Evolutionary conservation across 225 moss, liverwort and hornwort genomes (phyloP).

Genomic region (Asterella californica): DNA sequence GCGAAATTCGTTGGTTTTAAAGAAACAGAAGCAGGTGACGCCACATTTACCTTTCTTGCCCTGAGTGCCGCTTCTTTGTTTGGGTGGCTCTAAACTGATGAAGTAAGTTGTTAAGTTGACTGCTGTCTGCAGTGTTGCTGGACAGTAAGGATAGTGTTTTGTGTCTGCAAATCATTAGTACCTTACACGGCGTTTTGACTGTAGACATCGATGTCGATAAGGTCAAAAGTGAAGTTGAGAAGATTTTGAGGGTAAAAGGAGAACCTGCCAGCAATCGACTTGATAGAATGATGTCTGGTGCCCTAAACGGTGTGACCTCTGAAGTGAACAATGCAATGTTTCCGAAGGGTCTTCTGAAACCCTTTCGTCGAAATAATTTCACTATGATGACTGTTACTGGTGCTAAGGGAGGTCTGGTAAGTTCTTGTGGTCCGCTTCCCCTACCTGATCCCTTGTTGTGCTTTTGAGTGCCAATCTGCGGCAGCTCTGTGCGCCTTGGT

Average conservation of each 20-base stretch:
- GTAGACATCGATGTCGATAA: slow-evolving; percentile 60
- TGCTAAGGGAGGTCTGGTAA: slow-evolving; percentile 98
- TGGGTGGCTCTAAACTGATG: neutral
- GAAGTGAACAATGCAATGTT: slow-evolving; percentile 91
- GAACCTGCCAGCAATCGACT: slow-evolving; percentile 85
- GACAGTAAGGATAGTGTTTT: neutral
- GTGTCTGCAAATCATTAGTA: neutral
- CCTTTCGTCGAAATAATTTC: slow-evolving; percentile 85
- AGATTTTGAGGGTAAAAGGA: slow-evolving; percentile 75
- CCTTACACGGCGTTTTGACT: neutral
- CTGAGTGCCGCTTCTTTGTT: neutral
- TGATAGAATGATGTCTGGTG: slow-evolving; percentile 97
- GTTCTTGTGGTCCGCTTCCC: neutral
- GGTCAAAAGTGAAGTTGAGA: slow-evolving; percentile 80
- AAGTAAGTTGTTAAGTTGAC: neutral
- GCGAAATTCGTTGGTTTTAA: slow-evolving; percentile 68
- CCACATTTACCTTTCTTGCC: neutral
- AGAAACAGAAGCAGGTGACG: slow-evolving; percentile 45
- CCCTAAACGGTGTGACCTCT: slow-evolving; percentile 87
- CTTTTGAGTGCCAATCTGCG: neutral
- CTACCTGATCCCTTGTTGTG: neutral
- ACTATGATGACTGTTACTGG: slow-evolving; percentile 96
- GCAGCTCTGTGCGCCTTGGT: neutral
- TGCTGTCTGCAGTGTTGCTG: neutral
- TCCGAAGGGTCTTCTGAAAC: slow-evolving; percentile 75